Evolutionary conservation across 495 filamentous ascomycete species (phyloP), one percentile per base, ranked within the genome.

Genomic region (Symbiotaphrina buchneri): DNA sequence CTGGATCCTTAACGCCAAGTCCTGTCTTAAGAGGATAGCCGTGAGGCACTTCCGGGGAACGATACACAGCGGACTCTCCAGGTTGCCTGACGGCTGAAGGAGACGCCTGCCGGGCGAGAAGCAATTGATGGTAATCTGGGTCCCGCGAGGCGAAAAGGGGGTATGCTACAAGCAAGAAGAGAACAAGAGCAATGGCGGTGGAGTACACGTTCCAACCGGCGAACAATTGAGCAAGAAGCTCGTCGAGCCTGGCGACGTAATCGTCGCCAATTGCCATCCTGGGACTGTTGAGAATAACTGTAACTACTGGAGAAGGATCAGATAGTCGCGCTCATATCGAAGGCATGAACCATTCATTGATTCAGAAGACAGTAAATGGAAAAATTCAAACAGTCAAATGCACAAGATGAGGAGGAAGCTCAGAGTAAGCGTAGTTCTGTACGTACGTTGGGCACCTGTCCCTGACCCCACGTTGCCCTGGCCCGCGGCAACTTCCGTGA

Each of bases 61-160:
- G 67, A 48, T 80, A 87, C 30, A 74, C 60, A 27, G 87, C 68
- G 5, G 79, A 87, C 47, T 93, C 73, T 36, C 81, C 76, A 18
- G 74, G 62, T 34, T 85, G 70, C 39, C 90, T 69, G 18, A 99
- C 73, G 5, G 72, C 67, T 7, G 76, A 72, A 23, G 71, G 55
- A 30, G 71, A 62, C 18, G 79, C 67, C 53, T 95, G 87, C 21
- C 87, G 71, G 30, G 76, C 71, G 23, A 99, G 71, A 15, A 94
- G 63, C 41, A 91, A 68, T 5, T 87, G 90, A 48, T 95, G 85
- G 6, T 74, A 72, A 53, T 95, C 87, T 1, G 90, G 78, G 21
- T 92, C 82, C 24, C 56, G 53, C 5, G 56, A 56, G 30, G 59
- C 2, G 14, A 29, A 21, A 6, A 36, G 15, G 13, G 19, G 68